phyloP scores from a whole-genome alignment of 2,329 filamentous ascomycete genomes.

The Sphaerulina vaccinii region DNA sequence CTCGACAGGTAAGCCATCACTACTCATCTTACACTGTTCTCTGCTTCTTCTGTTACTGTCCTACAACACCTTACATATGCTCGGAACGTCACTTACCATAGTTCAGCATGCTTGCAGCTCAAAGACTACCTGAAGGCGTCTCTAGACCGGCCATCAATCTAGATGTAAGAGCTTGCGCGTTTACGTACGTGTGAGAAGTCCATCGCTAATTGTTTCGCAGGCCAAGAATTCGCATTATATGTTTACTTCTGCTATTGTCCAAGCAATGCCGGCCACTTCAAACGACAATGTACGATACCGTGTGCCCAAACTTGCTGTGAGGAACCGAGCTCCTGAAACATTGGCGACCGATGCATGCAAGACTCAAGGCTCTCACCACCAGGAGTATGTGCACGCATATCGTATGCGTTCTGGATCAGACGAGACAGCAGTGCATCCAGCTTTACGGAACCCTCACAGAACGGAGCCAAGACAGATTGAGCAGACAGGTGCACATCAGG shows the following conservation, averaged over 20 bases:
- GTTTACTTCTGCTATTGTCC: conserved; percentile 8
- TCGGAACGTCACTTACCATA: no score
- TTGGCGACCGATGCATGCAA: not conserved
- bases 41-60: no score
- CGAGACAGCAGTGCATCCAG: not conserved
- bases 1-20: no score
- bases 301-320: conserved; percentile 30
- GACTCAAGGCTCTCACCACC: not conserved
- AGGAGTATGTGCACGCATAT: conserved; percentile 13
- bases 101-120: conserved; percentile 9
- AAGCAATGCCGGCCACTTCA: conserved; percentile 12
- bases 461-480: not conserved
- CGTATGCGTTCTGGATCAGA: not conserved
- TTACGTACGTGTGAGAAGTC: not conserved
- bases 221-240: not conserved
- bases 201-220: not conserved
- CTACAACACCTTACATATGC: not conserved
- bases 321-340: conserved; percentile 14
- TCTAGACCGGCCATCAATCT: no score
- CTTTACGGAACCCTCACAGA: not conserved
- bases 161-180: no score
- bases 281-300: conserved; percentile 20
- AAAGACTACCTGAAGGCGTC: conserved; percentile 3
- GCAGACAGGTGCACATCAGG: conserved; percentile 1
- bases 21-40: no score